Evolutionary conservation across 768 basidiomycete genomes (phyloP), one percentile per base, ranked within the genome.

Genomic region (Kockovaella imperatae): DNA sequence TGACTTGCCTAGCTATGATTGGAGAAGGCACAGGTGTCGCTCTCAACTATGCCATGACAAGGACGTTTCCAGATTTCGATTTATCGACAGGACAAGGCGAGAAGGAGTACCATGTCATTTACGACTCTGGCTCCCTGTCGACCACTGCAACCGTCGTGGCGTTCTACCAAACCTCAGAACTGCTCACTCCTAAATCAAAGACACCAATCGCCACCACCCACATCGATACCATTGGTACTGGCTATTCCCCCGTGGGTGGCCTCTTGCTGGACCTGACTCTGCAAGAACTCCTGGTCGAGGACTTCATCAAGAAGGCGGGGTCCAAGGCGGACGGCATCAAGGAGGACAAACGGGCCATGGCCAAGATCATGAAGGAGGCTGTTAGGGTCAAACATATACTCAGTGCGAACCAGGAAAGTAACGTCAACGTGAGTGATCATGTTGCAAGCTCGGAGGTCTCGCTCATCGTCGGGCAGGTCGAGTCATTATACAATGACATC

Each of bases 31-130:
- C 57, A 6, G 47, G 64, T 70, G 84, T 91, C n/a, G 95, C 89
- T 13, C 78, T 97, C 58, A 99, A 99, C 74, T 99, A 87, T 64
- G 95, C 95, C 35, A 95, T 97, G 89, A 89, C 90, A 1, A 80
- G 93, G 40, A 77, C 81, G 1, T 97, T 97, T 75, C 74, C 83
- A 0, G 74, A 73, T 2, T 64, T 42, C 49, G 46, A 64, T 26
- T 49, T 45, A 10, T 48, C 43, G 15, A 59, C 54, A 11, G 57
- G 62, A 0, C 47, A 47, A 23, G 62, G 62, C 8, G 84, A 91
- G 63, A 80, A 83, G 68, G 70, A 72, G 42, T 62, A 65, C 49
- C 91, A 97, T 67, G 72, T 99, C 57, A 82, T 99, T 50, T 99
- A 86, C 72, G 95, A 97, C 60, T 87, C 89, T 0, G 95, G 95